Evolutionary conservation across 208 protist genomes (phyloP).

Genomic region (Herpetomonas samuelpessoai): DNA sequence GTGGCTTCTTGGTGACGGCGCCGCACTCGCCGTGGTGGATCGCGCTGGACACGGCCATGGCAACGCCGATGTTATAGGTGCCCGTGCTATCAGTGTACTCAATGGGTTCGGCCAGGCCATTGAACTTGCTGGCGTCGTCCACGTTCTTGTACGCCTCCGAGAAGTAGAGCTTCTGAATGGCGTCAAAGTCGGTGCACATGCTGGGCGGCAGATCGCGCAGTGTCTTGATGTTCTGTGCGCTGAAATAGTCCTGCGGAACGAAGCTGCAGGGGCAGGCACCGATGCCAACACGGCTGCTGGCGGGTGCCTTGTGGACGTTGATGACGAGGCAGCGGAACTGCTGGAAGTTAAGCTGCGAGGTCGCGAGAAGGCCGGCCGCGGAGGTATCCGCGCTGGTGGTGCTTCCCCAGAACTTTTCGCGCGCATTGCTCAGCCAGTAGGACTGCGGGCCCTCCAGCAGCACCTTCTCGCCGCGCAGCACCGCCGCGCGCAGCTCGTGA

Average conservation of each 20-base stretch:
- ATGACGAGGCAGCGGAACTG: constrained; percentile 71
- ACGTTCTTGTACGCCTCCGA: constrained; percentile 40
- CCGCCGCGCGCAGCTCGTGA: constrained; percentile 67
- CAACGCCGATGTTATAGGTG: constrained; percentile 86
- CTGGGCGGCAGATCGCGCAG: constrained; percentile 59
- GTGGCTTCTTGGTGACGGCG: constrained; percentile 87
- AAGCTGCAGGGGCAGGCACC: constrained; percentile 89
- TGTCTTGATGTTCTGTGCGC: constrained; percentile 73
- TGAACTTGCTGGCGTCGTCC: constrained; percentile 40
- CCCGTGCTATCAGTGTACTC: constrained; percentile 79
- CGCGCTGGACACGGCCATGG: constrained; percentile 82
- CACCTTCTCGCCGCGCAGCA: constrained; percentile 80
- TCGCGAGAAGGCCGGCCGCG: constrained; percentile 77
- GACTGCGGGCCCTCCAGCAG: constrained; percentile 91
- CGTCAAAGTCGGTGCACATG: constrained; percentile 82
- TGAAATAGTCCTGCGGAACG: constrained; percentile 90
- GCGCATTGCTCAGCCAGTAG: constrained; percentile 91
- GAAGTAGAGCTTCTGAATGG: constrained; percentile 74
- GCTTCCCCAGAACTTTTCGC: constrained; percentile 92
- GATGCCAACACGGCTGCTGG: constrained; percentile 88
- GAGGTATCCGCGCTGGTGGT: constrained; percentile 89
- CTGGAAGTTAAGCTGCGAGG: constrained; percentile 87
- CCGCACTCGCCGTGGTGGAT: constrained; percentile 87
- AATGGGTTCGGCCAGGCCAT: constrained; percentile 72
- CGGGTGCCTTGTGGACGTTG: constrained; percentile 92